A percentile compares a stretch with the other conserved stretches of the same genome.
Evolutionary conservation across 2,329 filamentous ascomycete species (phyloP).

Genomic region (Ceratocystiopsis minuta): DNA sequence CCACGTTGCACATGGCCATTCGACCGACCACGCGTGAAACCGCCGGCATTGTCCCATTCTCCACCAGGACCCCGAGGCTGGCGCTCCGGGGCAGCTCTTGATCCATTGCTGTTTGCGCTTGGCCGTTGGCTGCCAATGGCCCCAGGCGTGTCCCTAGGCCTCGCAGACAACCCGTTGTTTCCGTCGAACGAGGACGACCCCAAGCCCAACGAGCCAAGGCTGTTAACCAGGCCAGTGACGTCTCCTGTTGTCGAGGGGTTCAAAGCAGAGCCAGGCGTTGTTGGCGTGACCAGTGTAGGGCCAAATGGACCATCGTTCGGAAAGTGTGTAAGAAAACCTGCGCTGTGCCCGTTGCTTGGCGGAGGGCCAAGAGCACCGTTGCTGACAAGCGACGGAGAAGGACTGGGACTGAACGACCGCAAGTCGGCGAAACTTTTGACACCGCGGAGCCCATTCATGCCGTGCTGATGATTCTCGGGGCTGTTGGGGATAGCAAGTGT

Average conservation of each 20-base stretch:
- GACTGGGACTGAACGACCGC: constrained; percentile 86
- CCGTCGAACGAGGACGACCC: constrained; percentile 28
- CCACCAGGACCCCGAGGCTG: constrained; percentile 42
- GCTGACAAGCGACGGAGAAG: constrained; percentile 54
- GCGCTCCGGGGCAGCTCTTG: constrained; percentile 33
- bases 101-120: constrained; percentile 25
- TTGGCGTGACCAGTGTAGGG: constrained; percentile 20
- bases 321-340: constrained; percentile 27
- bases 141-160: constrained; percentile 33
- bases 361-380: constrained; percentile 26
- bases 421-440: constrained; percentile 96
- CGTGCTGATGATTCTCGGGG: constrained; percentile 37
- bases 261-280: constrained; percentile 17
- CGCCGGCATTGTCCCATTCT: constrained; percentile 36
- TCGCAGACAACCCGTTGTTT: constrained; percentile 15
- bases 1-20: constrained; percentile 45
- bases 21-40: constrained; percentile 36
- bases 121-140: constrained; percentile 50
- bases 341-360: constrained; percentile 13
- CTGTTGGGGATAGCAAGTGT: constrained; percentile 82
- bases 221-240: constrained; percentile 24
- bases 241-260: constrained; percentile 11
- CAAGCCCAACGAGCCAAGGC: constrained; percentile 32
- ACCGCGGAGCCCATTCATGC: constrained; percentile 67
- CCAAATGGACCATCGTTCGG: constrained; percentile 18